Conservation (phyloP, 2,329 filamentous ascomycete genomes). For the Epichloe uncinata region DNA sequence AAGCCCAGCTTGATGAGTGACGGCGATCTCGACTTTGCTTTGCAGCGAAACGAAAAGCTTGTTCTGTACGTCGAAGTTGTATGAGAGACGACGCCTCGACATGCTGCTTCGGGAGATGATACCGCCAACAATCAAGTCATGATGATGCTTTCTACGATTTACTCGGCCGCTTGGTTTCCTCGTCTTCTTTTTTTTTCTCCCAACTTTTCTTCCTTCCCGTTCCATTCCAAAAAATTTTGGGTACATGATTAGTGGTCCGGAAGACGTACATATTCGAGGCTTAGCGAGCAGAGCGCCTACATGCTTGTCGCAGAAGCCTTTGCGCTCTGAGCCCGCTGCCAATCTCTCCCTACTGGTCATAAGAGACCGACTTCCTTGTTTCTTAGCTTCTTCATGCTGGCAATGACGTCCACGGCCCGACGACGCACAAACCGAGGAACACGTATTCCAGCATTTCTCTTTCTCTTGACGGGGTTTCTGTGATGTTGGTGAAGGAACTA, state of each 20-base stretch:
- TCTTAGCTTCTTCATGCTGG: background rate
- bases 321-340: background rate
- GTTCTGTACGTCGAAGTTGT: slow-evolving; percentile 55
- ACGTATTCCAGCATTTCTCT: background rate
- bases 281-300: slow-evolving; percentile 13
- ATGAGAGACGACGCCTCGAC: slow-evolving; percentile 15
- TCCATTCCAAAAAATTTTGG: slow-evolving; percentile 8
- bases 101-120: background rate
- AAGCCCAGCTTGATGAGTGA: slow-evolving; percentile 66
- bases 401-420: background rate
- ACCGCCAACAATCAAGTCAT: background rate
- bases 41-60: slow-evolving; percentile 78
- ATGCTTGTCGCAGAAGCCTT: background rate
- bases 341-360: background rate
- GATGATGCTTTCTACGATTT: background rate
- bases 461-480: background rate
- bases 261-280: slow-evolving; percentile 10
- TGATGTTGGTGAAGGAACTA: background rate
- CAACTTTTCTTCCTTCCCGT: background rate
- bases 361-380: background rate
- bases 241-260: slow-evolving; percentile 16
- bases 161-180: background rate
- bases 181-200: background rate
- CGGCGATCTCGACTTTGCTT: slow-evolving; percentile 65
- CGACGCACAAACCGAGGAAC: background rate